Evolutionary conservation across 768 basidiomycete genomes (phyloP).

Genomic region (Leccinellum luteum): DNA sequence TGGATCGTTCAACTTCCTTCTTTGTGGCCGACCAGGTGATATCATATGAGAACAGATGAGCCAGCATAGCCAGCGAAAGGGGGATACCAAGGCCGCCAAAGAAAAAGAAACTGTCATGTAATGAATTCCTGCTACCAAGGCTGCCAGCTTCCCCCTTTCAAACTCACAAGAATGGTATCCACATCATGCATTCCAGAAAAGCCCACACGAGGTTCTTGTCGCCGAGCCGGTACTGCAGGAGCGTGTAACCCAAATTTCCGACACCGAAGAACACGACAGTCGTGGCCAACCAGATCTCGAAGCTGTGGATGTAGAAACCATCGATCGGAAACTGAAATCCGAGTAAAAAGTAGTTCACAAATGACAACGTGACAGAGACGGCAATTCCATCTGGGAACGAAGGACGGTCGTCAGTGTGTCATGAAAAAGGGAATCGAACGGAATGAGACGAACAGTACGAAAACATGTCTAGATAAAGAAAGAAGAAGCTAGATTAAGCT

Average conservation of each 20-base stretch:
- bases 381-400: conserved; percentile 49
- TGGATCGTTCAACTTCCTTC: conserved; percentile 85
- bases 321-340: conserved; percentile 73
- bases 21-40: conserved; percentile 58
- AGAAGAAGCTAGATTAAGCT: neutral
- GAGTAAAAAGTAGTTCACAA: conserved; percentile 74
- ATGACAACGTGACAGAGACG: conserved; percentile 58
- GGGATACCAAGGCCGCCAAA: conserved; percentile 58
- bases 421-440: neutral
- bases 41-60: conserved; percentile 58
- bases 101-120: conserved; percentile 41
- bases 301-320: conserved; percentile 73
- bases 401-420: neutral
- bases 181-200: conserved; percentile 26
- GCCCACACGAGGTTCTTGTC: conserved; percentile 26
- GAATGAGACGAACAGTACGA: conserved; percentile 43
- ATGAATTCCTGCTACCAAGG: conserved; percentile 5
- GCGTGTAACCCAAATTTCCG: conserved; percentile 67
- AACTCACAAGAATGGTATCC: conserved; percentile 39
- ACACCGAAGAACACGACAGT: conserved; percentile 75
- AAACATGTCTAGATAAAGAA: conserved; percentile 40
- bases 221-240: conserved; percentile 73
- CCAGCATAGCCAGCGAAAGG: conserved; percentile 49
- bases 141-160: neutral
- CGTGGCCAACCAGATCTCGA: conserved; percentile 79